Percentiles rank a stretch among this genome's conserved stretches.
Evolutionary conservation across 345 rosid species (phyloP).

Genomic region (Rhizophora apiculata): DNA sequence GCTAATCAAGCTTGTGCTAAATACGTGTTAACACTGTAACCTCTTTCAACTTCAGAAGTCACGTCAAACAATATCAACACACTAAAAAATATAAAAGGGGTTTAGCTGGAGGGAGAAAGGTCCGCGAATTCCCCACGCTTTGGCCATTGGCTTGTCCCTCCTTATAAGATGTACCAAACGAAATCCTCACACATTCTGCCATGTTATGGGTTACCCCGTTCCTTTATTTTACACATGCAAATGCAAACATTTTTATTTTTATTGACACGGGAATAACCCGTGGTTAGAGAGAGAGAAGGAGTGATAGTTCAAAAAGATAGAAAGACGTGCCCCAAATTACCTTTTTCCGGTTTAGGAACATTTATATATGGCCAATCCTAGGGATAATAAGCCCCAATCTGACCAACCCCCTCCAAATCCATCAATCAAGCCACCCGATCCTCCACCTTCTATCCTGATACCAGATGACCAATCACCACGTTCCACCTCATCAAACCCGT

Average conservation of each 20-base stretch:
- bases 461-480: slow-evolving; percentile 15
- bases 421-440: slow-evolving; percentile 10
- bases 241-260: too few relatives aligned
- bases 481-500: slow-evolving; percentile 14
- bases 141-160: background rate
- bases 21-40: slow-evolving; percentile 30
- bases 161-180: slow-evolving; percentile 9
- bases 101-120: background rate
- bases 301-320: too few relatives aligned
- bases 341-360: too few relatives aligned
- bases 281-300: too few relatives aligned
- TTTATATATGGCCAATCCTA: slow-evolving; percentile 5
- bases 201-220: too few relatives aligned
- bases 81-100: background rate
- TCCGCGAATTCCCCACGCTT: slow-evolving; percentile 44
- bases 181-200: background rate
- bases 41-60: slow-evolving; percentile 5
- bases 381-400: background rate
- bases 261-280: too few relatives aligned
- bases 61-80: slow-evolving; percentile 6
- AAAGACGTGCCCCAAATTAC: too few relatives aligned
- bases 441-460: background rate
- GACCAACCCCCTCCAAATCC: slow-evolving; percentile 11
- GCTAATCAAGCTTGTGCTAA: slow-evolving; percentile 23
- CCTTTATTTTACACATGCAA: too few relatives aligned